phyloP scores from a whole-genome alignment of 1,284 basidiomycete genomes.

The Irpex lacteus region DNA sequence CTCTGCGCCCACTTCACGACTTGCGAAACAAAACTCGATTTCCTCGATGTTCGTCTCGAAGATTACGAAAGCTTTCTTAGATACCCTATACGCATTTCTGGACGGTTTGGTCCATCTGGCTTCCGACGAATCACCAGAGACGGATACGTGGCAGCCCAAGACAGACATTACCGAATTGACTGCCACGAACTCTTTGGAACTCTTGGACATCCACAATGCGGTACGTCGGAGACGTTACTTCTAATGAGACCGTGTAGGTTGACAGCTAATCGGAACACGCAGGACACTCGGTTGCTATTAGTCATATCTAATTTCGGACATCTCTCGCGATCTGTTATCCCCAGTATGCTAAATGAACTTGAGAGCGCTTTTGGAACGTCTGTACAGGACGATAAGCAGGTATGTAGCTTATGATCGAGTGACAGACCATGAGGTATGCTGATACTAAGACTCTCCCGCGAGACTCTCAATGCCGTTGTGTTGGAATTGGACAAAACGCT shows the following conservation, averaged over 20 bases:
- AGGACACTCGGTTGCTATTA: slow-evolving; percentile 88
- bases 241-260: not conserved
- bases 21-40: slow-evolving; percentile 56
- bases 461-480: slow-evolving; percentile 79
- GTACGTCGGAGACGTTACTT: slow-evolving; percentile 40
- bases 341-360: slow-evolving; percentile 79
- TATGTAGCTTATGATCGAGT: slow-evolving; percentile 26
- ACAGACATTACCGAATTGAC: slow-evolving; percentile 29
- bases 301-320: slow-evolving; percentile 90
- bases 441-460: not conserved
- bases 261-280: not conserved
- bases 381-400: slow-evolving; percentile 75
- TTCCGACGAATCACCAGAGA: slow-evolving; percentile 64
- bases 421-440: not conserved
- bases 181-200: slow-evolving; percentile 46
- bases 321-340: slow-evolving; percentile 70
- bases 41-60: slow-evolving; percentile 60
- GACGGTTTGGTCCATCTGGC: slow-evolving; percentile 88
- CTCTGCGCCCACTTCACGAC: slow-evolving; percentile 39
- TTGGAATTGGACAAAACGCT: slow-evolving; percentile 83
- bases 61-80: slow-evolving; percentile 86
- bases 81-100: slow-evolving; percentile 84
- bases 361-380: slow-evolving; percentile 75
- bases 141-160: slow-evolving; percentile 34
- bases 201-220: slow-evolving; percentile 58